Evolutionary conservation across 23 red algal species (phyloP).

Genomic region (Gracilariopsis chorda): DNA sequence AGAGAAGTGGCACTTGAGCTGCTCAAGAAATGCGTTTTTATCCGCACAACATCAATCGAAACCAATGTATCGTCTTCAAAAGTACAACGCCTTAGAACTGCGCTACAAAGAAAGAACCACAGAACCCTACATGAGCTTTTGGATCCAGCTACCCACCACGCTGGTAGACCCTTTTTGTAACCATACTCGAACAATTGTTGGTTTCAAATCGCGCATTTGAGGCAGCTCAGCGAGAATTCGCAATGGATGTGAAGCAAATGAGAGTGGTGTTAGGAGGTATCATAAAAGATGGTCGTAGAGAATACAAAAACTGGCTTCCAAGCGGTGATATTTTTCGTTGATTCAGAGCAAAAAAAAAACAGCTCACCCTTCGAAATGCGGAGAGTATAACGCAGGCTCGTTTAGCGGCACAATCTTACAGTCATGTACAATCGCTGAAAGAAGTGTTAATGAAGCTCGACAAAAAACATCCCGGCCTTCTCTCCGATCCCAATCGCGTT

Average conservation of each 20-base stretch:
- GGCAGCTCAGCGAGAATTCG: neutral
- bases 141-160: no score
- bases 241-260: neutral
- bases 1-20: no score
- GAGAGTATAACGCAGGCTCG: neutral
- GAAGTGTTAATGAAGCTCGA: no score
- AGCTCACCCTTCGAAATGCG: neutral
- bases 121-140: no score
- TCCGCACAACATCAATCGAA: no score
- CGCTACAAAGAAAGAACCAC: no score
- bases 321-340: neutral
- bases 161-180: no score
- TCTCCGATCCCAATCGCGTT: neutral
- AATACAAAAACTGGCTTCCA: neutral
- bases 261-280: neutral
- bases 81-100: no score
- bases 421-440: neutral
- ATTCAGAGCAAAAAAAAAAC: neutral
- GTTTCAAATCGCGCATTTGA: no score
- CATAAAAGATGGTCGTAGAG: neutral
- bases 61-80: no score
- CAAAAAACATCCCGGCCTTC: neutral
- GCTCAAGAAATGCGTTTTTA: no score
- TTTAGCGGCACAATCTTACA: neutral
- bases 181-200: no score